Base-by-base conservation (phyloP, 2,329 filamentous ascomycete species). In the Pestalotiopsis sp. region DNA sequence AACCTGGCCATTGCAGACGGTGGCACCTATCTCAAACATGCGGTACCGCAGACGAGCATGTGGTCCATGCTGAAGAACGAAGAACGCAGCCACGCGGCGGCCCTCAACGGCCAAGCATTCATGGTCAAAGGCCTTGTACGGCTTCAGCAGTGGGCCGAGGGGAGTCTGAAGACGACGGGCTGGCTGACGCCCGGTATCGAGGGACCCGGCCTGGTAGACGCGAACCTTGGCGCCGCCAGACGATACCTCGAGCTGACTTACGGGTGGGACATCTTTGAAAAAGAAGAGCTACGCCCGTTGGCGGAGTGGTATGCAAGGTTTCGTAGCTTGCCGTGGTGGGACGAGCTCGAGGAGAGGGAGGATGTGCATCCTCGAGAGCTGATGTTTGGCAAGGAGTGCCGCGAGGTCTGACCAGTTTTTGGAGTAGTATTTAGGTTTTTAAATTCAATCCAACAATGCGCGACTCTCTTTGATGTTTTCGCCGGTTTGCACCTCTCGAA, bases 141-240 rank as follows among this genome's bases (percentile, higher is more conserved):
- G 67, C 58, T 74, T n/a, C 69, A 71, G 49, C 20, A 60, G 1
- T 71, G 71, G 72, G 67, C 70, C 11, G 39, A 13, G 6, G 49
- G 38, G 13, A 63, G 62, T 9, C 68, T 74, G 49, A n/a, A 31
- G 9, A 56, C 23, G 57, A 70, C 68, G 1, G 73, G 73, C 7
- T 75, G 71, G 72, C 67, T 75, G 45, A 74, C 73, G 12, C 73
- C 73, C 6, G 73, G 70, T 1, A 66, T 69, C 9, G 45, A 69
- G 6, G 68, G 68, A 2, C 71, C 73, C 2, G 73, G 73, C 3
- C 45, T 75, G 1, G 72, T 72, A 14, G 73, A 74, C 38, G n/a
- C 68, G 14, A 66, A 69, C 4, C 39, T 75, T 4, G 73, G 72
- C 2, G 70, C 68, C 3, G 57, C 23, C 2, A 3, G 39, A 56